Conservation (phyloP, 2,329 filamentous ascomycete species). For the Colletotrichum kahawae region DNA sequence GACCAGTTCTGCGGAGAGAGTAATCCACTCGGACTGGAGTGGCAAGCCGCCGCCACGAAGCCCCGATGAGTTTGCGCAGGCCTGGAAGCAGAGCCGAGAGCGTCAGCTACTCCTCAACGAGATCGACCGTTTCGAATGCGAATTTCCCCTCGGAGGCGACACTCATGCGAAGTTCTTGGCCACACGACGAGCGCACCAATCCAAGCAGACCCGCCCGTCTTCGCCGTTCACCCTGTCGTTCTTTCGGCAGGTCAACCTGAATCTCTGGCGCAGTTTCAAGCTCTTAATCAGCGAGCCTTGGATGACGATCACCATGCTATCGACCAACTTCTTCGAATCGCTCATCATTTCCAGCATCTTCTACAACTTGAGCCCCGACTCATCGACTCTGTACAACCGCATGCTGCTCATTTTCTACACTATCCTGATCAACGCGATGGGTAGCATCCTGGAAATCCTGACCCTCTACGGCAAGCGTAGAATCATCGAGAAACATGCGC, state of each 20-base stretch:
- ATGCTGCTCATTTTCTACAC: constrained; percentile 58
- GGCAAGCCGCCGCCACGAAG: not conserved
- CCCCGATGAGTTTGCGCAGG: constrained; percentile 8
- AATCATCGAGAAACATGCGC: constrained; percentile 31
- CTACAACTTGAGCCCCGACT: constrained; percentile 46
- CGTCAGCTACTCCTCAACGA: not conserved
- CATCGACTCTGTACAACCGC: constrained; percentile 48
- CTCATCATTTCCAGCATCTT: constrained; percentile 59
- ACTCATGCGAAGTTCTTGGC: not conserved
- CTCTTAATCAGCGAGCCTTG: constrained; percentile 44
- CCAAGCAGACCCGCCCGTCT: constrained; percentile 34
- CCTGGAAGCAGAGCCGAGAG: constrained; percentile 3
- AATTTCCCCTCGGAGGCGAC: constrained; percentile 4
- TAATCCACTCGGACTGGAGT: constrained; percentile 7
- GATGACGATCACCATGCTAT: constrained; percentile 41
- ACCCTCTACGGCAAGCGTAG: constrained; percentile 28
- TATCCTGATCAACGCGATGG: constrained; percentile 56
- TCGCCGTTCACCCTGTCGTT: constrained; percentile 55
- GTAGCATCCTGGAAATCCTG: constrained; percentile 34
- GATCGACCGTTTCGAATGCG: not conserved
- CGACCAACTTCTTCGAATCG: constrained; percentile 51
- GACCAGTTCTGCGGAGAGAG: constrained; percentile 34
- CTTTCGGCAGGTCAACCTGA: constrained; percentile 48
- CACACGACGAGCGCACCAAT: not conserved
- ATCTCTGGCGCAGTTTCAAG: constrained; percentile 44